phyloP scores from a whole-genome alignment of 2,329 filamentous ascomycete genomes.

The Huntiella omanensis region DNA sequence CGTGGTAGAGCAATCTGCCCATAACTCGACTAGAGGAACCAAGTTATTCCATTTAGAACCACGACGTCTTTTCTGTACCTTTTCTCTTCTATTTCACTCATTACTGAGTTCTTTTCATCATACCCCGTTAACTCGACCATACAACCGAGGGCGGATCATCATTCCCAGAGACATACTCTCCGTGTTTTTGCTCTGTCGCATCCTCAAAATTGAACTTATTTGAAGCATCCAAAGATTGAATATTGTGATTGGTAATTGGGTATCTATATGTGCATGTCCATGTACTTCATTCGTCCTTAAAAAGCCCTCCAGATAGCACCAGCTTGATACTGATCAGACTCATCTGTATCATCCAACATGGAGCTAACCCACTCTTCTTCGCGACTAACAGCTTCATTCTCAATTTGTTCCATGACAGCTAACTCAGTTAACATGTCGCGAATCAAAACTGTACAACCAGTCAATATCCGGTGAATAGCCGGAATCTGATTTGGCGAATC shows the following conservation, averaged over 20 bases:
- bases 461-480: slow-evolving; percentile 29
- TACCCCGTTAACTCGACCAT: too few species aligned
- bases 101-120: too few species aligned
- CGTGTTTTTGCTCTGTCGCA: too few species aligned
- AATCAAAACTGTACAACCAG: slow-evolving; percentile 29
- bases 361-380: slow-evolving; percentile 43
- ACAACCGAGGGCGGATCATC: too few species aligned
- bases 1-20: too few species aligned
- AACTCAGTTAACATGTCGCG: slow-evolving; percentile 44
- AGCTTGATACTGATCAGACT: slow-evolving; percentile 18
- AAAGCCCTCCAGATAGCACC: slow-evolving; percentile 30
- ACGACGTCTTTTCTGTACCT: too few species aligned
- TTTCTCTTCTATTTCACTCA: too few species aligned
- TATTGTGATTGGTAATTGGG: neutral
- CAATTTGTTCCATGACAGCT: slow-evolving; percentile 40
- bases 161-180: too few species aligned
- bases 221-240: too few species aligned
- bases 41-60: too few species aligned
- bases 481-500: slow-evolving; percentile 13
- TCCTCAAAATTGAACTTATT: too few species aligned
- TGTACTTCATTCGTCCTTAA: slow-evolving; percentile 10
- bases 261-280: neutral
- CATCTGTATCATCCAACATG: slow-evolving; percentile 25
- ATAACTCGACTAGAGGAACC: too few species aligned
- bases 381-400: slow-evolving; percentile 33